Base-by-base conservation (phyloP, 257 asterid genomes). In the Solanum chiquidenum region DNA sequence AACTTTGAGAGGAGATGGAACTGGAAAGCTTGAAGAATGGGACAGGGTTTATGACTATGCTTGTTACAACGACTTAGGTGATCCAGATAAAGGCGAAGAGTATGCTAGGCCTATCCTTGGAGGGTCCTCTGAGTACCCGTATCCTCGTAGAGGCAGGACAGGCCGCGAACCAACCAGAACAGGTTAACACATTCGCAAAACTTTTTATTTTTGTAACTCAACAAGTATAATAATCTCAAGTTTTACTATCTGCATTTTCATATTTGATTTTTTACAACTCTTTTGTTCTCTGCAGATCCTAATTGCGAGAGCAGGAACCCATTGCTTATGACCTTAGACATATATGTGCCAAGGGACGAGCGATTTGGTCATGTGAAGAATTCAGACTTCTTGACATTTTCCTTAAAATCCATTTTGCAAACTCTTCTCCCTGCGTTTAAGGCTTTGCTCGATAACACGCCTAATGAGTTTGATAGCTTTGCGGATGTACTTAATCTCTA, bases 351-450 rank as follows among this genome's bases (percentile, higher is more conserved):
- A 69, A 69, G 76, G 76, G 76, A 69, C 38, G 76, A 69, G n/a
- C 76, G 23, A 69, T 69, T 29, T 69, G n/a, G 76, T 29, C 76
- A 7, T 7, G 38, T 69, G 38, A 69, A 69, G 76, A 69, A 13
- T 37, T 69, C 76, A 69, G 76, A 14, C 4, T 69, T 69, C 10
- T 69, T 69, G 76, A 69, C 38, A 13, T 29, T 29, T 0, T 69
- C 76, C 9, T 29, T 69, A 7, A 69, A 69, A 14, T 29, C 76
- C 76, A 1, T 14, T 7, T 13, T 29, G 38, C 76, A 69, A 18
- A 96, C 92, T 89, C 49, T 94, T 33, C 92, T 86, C 82, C 93
- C 94, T 2, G 98, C 96, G 27, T 44, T 87, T 25, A 85, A 85
- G 44, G 96, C 91, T 60, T 94, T 97, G 98, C 4, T 13, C 12